Evolutionary conservation across 2,329 filamentous ascomycete species (phyloP).

Genomic region (Pyrenophora tritici-repentis): DNA sequence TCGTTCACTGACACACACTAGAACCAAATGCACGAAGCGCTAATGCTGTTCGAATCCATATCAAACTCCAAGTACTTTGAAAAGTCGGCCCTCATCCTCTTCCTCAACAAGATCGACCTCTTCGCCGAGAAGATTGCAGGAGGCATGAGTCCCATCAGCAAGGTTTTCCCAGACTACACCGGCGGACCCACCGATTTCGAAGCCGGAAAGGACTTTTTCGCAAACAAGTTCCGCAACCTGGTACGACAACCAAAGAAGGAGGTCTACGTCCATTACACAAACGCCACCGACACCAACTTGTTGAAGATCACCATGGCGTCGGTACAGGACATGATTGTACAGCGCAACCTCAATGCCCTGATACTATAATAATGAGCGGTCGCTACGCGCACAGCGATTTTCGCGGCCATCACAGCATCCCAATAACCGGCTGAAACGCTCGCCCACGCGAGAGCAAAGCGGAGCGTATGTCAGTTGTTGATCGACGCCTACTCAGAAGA

Average conservation of each 20-base stretch:
- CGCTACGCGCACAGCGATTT: neutral
- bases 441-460: neutral
- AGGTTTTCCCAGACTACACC: slow-evolving; percentile 57
- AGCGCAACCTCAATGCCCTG: slow-evolving; percentile 57
- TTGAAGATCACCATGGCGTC: slow-evolving; percentile 63
- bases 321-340: slow-evolving; percentile 60
- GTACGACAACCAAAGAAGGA: slow-evolving; percentile 57
- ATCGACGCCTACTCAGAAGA: slow-evolving; percentile 3
- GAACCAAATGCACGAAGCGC: slow-evolving; percentile 62
- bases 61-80: slow-evolving; percentile 59
- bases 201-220: slow-evolving; percentile 56
- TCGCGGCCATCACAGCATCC: neutral
- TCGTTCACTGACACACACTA: slow-evolving; percentile 26
- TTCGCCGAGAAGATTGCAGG: slow-evolving; percentile 57
- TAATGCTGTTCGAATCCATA: slow-evolving; percentile 60
- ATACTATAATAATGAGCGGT: slow-evolving; percentile 45
- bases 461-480: slow-evolving; percentile 3
- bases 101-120: slow-evolving; percentile 60
- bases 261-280: slow-evolving; percentile 59
- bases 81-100: slow-evolving; percentile 57
- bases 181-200: slow-evolving; percentile 53
- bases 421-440: neutral
- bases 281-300: slow-evolving; percentile 58
- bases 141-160: slow-evolving; percentile 54
- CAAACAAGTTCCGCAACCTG: slow-evolving; percentile 57